A percentile compares a stretch with the other conserved stretches of the same genome.
Evolutionary conservation across 345 rosid species (phyloP).

Genomic region (Cardamine chenopodiifolia): DNA sequence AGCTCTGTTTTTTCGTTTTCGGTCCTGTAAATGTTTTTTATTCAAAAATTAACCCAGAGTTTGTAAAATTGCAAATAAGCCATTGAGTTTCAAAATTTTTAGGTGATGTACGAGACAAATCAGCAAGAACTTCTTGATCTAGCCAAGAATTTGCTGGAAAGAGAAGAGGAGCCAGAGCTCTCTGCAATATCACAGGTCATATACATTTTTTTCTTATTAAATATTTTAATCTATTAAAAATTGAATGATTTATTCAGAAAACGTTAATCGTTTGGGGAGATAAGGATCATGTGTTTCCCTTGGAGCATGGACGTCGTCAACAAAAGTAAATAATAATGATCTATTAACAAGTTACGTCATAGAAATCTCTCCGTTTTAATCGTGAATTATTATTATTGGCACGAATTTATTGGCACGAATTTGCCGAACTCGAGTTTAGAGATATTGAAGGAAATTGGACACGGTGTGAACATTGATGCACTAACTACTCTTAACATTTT

Average conservation of each 20-base stretch:
- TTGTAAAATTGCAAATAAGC: neutral
- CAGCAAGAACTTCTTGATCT: conserved; percentile 57
- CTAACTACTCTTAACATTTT: conserved; percentile 53
- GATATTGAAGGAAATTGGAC: conserved; percentile 68
- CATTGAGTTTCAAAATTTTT: neutral
- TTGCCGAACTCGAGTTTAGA: conserved; percentile 64
- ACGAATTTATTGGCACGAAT: no score
- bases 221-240: neutral
- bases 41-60: neutral
- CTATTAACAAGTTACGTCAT: neutral
- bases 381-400: neutral
- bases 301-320: conserved; percentile 58
- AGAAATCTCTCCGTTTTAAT: neutral
- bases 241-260: no score
- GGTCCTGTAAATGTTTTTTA: neutral
- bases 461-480: conserved; percentile 71
- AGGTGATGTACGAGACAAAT: conserved; percentile 54
- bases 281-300: conserved; percentile 64
- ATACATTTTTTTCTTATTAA: neutral
- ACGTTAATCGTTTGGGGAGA: conserved; percentile 83
- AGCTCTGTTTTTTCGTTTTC: conserved; percentile 27
- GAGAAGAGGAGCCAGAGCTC: conserved; percentile 45
- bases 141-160: no score
- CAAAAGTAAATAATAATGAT: conserved; percentile 45
- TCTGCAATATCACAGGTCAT: conserved; percentile 60